Evolutionary conservation across 2,329 filamentous ascomycete genomes (phyloP), one percentile per base, ranked within the genome.

Genomic region (Fusarium aywerte): DNA sequence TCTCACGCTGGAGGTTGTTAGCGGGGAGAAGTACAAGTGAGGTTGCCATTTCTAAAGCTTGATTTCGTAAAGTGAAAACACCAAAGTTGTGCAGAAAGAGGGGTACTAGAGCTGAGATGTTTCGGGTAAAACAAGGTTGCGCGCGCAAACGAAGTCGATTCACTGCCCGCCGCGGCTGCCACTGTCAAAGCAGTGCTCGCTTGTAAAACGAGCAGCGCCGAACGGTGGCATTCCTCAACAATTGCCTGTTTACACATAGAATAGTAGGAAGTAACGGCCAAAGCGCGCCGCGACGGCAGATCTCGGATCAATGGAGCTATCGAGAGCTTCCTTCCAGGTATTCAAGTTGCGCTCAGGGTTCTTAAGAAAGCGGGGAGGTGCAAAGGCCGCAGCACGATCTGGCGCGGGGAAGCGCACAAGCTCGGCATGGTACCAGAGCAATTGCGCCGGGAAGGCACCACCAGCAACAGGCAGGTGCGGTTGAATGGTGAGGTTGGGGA

Each of bases 1-100:
- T 91, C 88, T 96, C 92, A 80, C 92, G 92, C 92, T 95, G 84
- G 54, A 74, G 71, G 61, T 58, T 64, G 75, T 79, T 73, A 79
- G 73, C 71, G 35, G 47, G 49, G 16, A 40, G 29, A 51, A 58
- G 55, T 27, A 48, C 52, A 42, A 61, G 27, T 59, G 47, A 32
- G 18, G 43, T 29, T 60, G 58, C 65, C 72, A 73, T 72, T 53
- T 45, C 58, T 52, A 18, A 43, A 45, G 47, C 27, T 53, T 40
- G 39, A 52, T 58, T 67, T 33, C 11, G 43, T 45, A 54, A 45
- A 52, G 45, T 39, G 54, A 45, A 43, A 50, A 44, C 39, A 35
- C 40, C 21, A 44, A 31, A 38, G 40, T 31, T 50, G 42, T 60
- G 58, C 33, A 59, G 54, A 51, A 45, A 61, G 59, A 65, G 54